Evolutionary conservation across 2,329 filamentous ascomycete species (phyloP), one percentile per base, ranked within the genome.

Genomic region (Neonectria ditissima): DNA sequence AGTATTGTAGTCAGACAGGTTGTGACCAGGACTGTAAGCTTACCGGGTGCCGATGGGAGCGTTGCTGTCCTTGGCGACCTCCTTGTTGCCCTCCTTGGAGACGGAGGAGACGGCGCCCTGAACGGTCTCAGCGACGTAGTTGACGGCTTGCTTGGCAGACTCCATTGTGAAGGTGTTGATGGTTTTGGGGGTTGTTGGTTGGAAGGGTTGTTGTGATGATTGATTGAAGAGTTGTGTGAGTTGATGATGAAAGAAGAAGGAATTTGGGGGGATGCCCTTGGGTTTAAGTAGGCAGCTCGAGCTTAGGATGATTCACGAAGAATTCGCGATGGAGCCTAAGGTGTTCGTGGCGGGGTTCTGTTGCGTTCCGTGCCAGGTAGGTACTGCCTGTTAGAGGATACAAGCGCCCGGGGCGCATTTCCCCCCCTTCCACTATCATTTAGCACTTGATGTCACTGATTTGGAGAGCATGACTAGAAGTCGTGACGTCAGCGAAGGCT

Each of bases 71-170:
- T 91, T 91, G 78, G 89, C 89, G 71, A 88, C 81, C 71, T 83
- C 77, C 87, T 91, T 91, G 87, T 91, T 91, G 82, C 82, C 81
- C 83, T 91, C 88, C 86, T 92, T 91, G 82, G 83, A 86, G 68
- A 85, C 83, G 73, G 83, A 82, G 65, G 84, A 80, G 70, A 82
- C 75, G 55, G 82, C 81, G 73, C 87, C 84, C 83, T 90, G 85
- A 75, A 90, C 77, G 71, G 82, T 82, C 85, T 92, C 89, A 70
- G 86, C 80, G 80, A 91, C 87, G 86, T 91, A 91, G 87, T 90
- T 91, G 81, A 80, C 85, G 76, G 84, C 85, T 81, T 90, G 87
- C 83, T 84, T 84, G 72, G 81, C 68, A 70, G 81, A 77, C 69
- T 87, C 84, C 84, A 87, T 86, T 80, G 69, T 80, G 75, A 75